Base-by-base conservation (phyloP, 2,329 filamentous ascomycete species). In the Metarhizium rileyi region DNA sequence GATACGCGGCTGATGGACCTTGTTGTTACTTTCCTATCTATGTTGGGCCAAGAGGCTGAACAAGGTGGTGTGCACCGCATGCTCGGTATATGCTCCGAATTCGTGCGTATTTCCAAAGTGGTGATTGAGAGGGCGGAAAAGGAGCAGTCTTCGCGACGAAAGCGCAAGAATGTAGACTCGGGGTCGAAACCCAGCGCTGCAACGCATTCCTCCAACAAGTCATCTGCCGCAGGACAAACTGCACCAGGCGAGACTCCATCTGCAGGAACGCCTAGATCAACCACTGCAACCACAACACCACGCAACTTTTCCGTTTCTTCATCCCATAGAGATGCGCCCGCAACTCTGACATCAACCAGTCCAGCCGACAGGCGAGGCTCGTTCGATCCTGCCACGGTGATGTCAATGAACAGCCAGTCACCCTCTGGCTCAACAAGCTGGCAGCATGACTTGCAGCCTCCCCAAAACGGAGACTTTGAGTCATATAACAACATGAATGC, bases 11-110 rank as follows among this genome's bases (percentile, higher is more conserved):
- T 97, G 20, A 96, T 98, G 90, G 89, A 84, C 57, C 76, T 91
- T 7, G 93, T 98, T 1, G 90, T 97, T 49, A 90, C 83, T 41
- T 98, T 97, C 66, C 70, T 98, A 30, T 89, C 87, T 3, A 90
- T 88, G 67, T 76, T 98, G 12, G 87, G 87, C n/a, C 80, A 86
- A 33, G 91, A 97, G 59, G 87, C 90, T 55, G 87, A 90, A 50
- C 93, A 90, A 51, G 87, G 90, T 40, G 90, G 88, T 59, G 88
- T 97, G 5, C 88, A 89, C 63, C 86, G 93, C 46, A 97, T 97
- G 89, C 78, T 96, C 18, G 86, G 84, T 23, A 85, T 97, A 1
- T 97, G 91, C 66, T 81, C 87, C n/a, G 93, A 98, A 61, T 98
- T 98, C 59, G 90, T 95, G 65, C 83, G 93, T 51, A 96, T 98